Evolutionary conservation across 1,139 yeast species (phyloP), one percentile per base, ranked within the genome.

Genomic region (Pichia sp.): DNA sequence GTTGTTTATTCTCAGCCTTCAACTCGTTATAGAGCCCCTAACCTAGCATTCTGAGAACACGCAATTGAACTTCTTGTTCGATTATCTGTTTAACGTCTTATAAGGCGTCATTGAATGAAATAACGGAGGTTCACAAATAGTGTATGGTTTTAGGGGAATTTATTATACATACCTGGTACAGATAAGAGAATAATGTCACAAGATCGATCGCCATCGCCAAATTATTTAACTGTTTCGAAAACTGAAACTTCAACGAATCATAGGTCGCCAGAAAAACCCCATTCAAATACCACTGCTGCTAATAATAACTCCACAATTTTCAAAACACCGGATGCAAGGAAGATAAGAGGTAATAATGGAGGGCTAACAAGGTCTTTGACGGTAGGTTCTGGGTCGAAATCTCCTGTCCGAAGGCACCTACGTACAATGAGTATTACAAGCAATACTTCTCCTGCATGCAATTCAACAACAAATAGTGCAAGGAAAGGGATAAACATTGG

Each of bases 401-500:
- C 62, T 6, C 61, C 65, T 2, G 31, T 46, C 6, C 54, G 54
- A 46, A 55, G 57, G 46, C 65, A 60, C 47, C 42, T 61, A n/a
- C 54, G 64, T 38, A 58, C 58, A 8, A 50, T 60, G 11, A 62
- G 64, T 50, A 57, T 56, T n/a, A 54, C 60, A 8, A 59, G 60
- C 40, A 51, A 51, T 30, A 36, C 58, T 0, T 56, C 62, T 4
- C 26, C 46, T 5, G 42, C 31, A 5, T 30, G 34, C 13, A 46
- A 53, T 38, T 32, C 56, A 8, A 46, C 47, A 2, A 31, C 53
- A 23, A 54, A 51, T 48, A 55, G 52, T 45, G 58, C 59, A 26
- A 64, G 64, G 45, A 58, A 59, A 52, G 70, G 71, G 4, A 59
- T 67, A 10, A 67, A 66, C 51, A 45, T 67, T 36, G 71, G 71